Conservation (phyloP, 345 rosid genomes). For the Trapa bicornis region DNA sequence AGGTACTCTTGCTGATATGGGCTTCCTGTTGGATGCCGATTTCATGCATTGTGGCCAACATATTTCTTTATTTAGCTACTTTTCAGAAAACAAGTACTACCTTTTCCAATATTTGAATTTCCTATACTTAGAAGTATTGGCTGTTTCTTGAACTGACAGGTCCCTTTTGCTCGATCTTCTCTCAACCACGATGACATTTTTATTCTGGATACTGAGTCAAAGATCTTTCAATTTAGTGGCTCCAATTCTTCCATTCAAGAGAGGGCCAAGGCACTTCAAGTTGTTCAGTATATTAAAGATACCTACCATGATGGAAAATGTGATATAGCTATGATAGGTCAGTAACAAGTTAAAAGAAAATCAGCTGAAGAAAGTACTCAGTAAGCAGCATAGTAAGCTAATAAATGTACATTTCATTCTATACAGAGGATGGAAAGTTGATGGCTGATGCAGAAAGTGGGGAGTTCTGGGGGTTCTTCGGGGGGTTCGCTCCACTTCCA, state of each 20-base stretch:
- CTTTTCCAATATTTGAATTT: not conserved
- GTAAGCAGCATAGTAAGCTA: not conserved
- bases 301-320: constrained; percentile 93
- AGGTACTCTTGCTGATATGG: too few relatives aligned
- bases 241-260: constrained; percentile 94
- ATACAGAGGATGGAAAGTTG: constrained; percentile 85
- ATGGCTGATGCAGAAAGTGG: constrained; percentile 99
- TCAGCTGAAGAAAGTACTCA: not conserved
- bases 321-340: constrained; percentile 85
- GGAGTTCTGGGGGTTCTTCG: constrained; percentile 94
- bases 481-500: constrained; percentile 99
- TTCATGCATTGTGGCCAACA: too few relatives aligned
- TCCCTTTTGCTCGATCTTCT: constrained; percentile 82
- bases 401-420: constrained; percentile 6
- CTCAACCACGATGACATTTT: constrained; percentile 94
- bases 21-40: too few relatives aligned
- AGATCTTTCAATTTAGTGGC: constrained; percentile 93
- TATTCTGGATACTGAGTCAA: constrained; percentile 83
- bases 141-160: constrained; percentile 25
- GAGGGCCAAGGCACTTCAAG: constrained; percentile 97
- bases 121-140: not conserved
- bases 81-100: too few relatives aligned
- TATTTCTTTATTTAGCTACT: too few relatives aligned
- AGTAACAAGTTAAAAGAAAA: constrained; percentile 14
- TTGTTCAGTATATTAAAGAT: constrained; percentile 89